Evolutionary conservation across 73 alveolate species (phyloP), one percentile per base, ranked within the genome.

Genomic region (Uronychia setigera): DNA sequence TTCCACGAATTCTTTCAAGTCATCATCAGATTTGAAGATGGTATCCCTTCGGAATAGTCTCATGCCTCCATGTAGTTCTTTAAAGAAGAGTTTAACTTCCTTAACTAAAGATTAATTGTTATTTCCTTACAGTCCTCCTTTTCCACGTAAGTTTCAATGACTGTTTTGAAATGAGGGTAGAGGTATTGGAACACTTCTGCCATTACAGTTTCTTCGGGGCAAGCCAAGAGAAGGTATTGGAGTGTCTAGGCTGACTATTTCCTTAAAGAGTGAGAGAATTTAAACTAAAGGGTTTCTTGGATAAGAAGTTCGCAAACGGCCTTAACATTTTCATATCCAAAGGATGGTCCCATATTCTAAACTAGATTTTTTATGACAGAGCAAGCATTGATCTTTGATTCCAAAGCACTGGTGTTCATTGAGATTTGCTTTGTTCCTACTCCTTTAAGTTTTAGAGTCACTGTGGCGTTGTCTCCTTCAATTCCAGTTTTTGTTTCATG

Each of bases 361-460:
- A 77, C 76, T 33, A 88, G 35, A 31, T 34, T 33, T 1, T 76
- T 29, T 80, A 88, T 31, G 30, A 83, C 86, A 29, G 76, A 46
- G 58, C 33, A 34, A 28, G 94, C 88, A 31, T 76, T 59, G 59
- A 88, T 84, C 60, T 88, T 88, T 19, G 83, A 33, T 78, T 88
- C 94, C 1, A 81, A 79, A 26, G 89, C 91, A 78, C 77, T 31
- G 77, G 94, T 88, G 34, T 88, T 88, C 88, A 88, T 78, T 25
- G 94, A 35, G 19, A 46, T 46, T 57, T 80, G 57, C 81, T 88
- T 89, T 1, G 82, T 58, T 0, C 88, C 88, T 26, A 82, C 32
- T 58, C 94, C 94, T 82, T 88, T 88, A 81, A 88, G 74, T 35
- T 82, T 81, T 35, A 88, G 31, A 0, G 83, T 81, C 28, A 82